Conservation (phyloP, 306 rosid species). For the Cyamopsis tetragonoloba region DNA sequence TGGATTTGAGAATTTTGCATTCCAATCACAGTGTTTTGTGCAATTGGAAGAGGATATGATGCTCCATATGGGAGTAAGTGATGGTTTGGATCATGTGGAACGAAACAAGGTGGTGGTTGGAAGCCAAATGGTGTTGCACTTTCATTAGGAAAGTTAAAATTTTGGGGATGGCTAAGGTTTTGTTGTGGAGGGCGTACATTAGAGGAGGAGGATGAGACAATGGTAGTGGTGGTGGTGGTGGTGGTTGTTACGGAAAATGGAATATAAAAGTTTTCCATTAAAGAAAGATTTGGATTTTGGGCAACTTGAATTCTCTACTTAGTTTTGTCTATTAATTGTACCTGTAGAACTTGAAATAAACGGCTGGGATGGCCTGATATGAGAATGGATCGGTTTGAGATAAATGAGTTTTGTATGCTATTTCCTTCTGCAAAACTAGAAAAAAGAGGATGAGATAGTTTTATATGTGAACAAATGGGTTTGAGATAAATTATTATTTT, state of each 20-base stretch:
- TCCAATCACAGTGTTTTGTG: no score
- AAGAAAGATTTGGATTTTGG: no score
- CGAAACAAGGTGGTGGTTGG: background rate
- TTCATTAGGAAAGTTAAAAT: background rate
- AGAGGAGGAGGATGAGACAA: background rate
- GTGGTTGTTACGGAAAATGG: background rate
- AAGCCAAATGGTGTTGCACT: background rate
- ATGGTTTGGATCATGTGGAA: background rate
- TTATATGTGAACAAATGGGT: no score
- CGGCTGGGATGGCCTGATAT: no score
- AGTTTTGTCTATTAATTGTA: no score
- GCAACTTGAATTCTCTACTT: no score
- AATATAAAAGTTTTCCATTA: slow-evolving; percentile 24
- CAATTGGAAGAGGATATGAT: background rate
- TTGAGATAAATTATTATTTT: no score
- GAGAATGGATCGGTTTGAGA: no score
- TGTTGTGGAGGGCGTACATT: background rate
- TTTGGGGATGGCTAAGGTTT: background rate
- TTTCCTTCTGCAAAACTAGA: no score
- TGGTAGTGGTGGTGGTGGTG: background rate
- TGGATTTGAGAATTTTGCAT: background rate
- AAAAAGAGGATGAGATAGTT: no score
- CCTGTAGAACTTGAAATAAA: no score
- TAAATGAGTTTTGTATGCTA: no score
- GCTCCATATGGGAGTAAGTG: background rate